phyloP scores from a whole-genome alignment of 495 filamentous ascomycete species.

The Penicillium crystallinum region DNA sequence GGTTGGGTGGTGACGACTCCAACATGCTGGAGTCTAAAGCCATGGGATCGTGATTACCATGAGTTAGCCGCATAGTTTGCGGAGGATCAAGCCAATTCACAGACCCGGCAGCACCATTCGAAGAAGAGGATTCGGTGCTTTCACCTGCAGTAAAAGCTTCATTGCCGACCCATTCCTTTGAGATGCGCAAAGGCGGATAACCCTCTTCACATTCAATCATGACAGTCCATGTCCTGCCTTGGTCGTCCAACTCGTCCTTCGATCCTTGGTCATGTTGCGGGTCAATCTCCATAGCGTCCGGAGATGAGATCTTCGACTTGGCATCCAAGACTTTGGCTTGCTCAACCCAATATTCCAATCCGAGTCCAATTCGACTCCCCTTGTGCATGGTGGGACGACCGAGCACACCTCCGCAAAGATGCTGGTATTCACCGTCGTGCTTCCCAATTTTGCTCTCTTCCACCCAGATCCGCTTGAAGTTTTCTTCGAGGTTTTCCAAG shows the following conservation, averaged over 20 bases:
- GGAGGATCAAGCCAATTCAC: conserved; percentile 50
- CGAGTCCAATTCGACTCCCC: conserved; percentile 64
- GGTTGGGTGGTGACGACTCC: conserved; percentile 54
- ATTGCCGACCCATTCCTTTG: conserved; percentile 40
- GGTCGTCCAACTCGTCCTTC: conserved; percentile 15
- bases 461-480: conserved; percentile 54
- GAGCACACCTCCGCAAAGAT: conserved; percentile 47
- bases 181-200: conserved; percentile 44
- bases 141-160: conserved; percentile 30
- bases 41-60: conserved; percentile 41
- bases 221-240: conserved; percentile 31
- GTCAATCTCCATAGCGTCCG: conserved; percentile 37
- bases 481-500: conserved; percentile 73
- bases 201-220: conserved; percentile 46
- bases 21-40: conserved; percentile 41
- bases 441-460: conserved; percentile 46
- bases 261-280: conserved; percentile 17
- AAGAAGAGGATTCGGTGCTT: conserved; percentile 17
- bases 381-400: conserved; percentile 78
- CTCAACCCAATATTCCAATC: conserved; percentile 82
- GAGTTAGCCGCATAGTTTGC: conserved; percentile 38
- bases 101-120: conserved; percentile 17
- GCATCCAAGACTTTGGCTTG: conserved; percentile 44
- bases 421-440: conserved; percentile 44
- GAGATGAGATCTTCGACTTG: conserved; percentile 28